Base-by-base conservation (phyloP, 2,329 filamentous ascomycete species). In the Sporothrix phasma region DNA sequence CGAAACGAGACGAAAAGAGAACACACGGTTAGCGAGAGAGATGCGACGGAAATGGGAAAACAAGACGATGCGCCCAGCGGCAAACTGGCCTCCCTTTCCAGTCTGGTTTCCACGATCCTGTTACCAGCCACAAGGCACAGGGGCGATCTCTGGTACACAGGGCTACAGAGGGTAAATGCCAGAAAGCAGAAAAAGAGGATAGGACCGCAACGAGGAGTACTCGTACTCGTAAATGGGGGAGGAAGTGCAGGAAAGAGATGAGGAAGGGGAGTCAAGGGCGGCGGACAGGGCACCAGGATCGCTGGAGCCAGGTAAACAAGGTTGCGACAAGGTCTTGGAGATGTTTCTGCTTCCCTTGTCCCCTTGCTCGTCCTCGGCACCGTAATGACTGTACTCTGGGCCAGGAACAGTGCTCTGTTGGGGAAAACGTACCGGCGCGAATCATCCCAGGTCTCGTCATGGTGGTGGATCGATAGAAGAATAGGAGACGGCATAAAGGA, bases 361-460 rank as follows among this genome's bases (percentile, higher is more conserved):
- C 45, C 45, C 13, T 37, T 61, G 59, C 15, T 37, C 58, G 26
- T 24, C 19, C 24, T 26, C 22, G 13, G 53, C 26, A 37, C 29
- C 51, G 19, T 51, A 56, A 47, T 58, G n/a, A 37, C 29, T 41
- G 19, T 51, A 56, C 39, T 58, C 39, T 63, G 65, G 58, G 51
- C 31, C 62, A 58, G 37, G 54, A 7, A 58, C 54, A 43, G 11
- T 43, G 54, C 22, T 8, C 34, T 11, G 10, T 43, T 24, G 43
- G 54, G 54, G 43, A 61, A 67, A 62, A 77, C 82, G 71, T 81
- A 85, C 82, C 82, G 73, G 82, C 82, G 72, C 82, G 81, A 75
- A 85, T 78, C 70, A 85, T 83, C 69, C 79, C 78, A 71, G 82
- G 82, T 75, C 82, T 81, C 72, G 81, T 82, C 82, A 85, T 85